Percentiles rank a stretch among this genome's conserved stretches.
Evolutionary conservation across 805 yeast species (phyloP).

Genomic region (Millerozyma miso): DNA sequence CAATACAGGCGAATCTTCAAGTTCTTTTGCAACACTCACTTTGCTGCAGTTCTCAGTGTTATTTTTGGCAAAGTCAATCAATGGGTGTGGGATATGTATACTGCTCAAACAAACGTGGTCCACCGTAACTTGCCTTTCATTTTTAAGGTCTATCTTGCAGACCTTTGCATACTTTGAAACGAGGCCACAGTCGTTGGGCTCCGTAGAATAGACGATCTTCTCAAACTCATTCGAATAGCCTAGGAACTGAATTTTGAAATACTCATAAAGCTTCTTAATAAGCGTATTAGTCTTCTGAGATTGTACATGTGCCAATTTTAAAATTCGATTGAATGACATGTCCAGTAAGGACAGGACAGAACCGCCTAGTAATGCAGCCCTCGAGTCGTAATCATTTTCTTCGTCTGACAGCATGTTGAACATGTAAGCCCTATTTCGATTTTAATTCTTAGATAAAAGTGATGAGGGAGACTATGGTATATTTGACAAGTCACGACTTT

Average conservation of each 20-base stretch:
- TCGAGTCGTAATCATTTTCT: conserved; percentile 7
- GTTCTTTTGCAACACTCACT: conserved; percentile 26
- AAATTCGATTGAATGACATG: not conserved
- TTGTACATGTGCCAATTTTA: conserved; percentile 9
- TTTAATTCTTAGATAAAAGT: not conserved
- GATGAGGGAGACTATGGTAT: not conserved
- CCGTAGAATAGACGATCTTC: conserved; percentile 31
- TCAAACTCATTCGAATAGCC: conserved; percentile 37
- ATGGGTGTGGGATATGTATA: conserved; percentile 50
- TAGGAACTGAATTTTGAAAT: conserved; percentile 19
- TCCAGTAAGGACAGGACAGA: not conserved
- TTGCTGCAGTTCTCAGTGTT: conserved; percentile 11
- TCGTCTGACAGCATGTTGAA: conserved; percentile 10
- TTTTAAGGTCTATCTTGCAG: conserved; percentile 32
- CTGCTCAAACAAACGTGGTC: conserved; percentile 37
- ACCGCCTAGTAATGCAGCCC: not conserved
- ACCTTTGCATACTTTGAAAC: conserved; percentile 45
- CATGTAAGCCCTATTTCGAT: not conserved
- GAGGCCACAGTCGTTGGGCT: conserved; percentile 54
- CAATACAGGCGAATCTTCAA: conserved; percentile 53
- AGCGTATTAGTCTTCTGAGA: conserved; percentile 15
- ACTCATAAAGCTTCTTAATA: conserved; percentile 22
- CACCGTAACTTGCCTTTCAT: conserved; percentile 16
- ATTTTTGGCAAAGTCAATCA: conserved; percentile 25
- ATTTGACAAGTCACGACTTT: not conserved